Evolutionary conservation across 495 filamentous ascomycete species (phyloP).

Genomic region (Podospora fimiseda): DNA sequence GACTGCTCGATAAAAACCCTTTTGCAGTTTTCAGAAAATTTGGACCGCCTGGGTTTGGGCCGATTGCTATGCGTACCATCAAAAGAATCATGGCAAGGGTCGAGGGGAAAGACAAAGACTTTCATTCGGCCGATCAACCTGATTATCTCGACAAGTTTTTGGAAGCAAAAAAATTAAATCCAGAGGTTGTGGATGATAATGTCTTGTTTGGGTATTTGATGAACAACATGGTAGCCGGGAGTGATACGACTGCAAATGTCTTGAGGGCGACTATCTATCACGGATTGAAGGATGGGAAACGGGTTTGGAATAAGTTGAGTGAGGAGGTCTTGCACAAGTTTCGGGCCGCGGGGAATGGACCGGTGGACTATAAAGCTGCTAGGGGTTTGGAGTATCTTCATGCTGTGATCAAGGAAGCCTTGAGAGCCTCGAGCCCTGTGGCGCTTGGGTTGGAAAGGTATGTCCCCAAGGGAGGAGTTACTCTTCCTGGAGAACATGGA

Average conservation of each 20-base stretch:
- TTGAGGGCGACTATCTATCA: constrained; percentile 48
- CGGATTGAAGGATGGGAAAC: constrained; percentile 29
- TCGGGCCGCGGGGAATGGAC: not conserved
- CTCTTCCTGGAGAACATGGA: constrained; percentile 24
- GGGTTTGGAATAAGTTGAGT: constrained; percentile 32
- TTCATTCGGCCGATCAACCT: constrained; percentile 6
- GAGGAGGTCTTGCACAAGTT: constrained; percentile 31
- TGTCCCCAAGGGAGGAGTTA: constrained; percentile 38
- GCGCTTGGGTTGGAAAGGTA: constrained; percentile 41
- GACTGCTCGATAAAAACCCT: constrained; percentile 22
- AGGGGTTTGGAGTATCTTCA: constrained; percentile 38
- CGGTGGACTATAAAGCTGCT: constrained; percentile 9
- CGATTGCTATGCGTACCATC: constrained; percentile 4
- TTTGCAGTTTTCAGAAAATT: constrained; percentile 7
- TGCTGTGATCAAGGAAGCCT: constrained; percentile 47
- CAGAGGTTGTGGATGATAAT: constrained; percentile 20
- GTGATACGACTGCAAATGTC: constrained; percentile 48
- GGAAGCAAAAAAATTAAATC: constrained; percentile 17
- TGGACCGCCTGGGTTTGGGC: constrained; percentile 17
- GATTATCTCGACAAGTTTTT: constrained; percentile 29
- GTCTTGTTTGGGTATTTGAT: constrained; percentile 20
- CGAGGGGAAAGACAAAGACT: constrained; percentile 11
- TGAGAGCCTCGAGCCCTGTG: constrained; percentile 45
- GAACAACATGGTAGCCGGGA: constrained; percentile 42
- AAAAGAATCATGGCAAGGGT: constrained; percentile 11